Evolutionary conservation across 78 protist species (phyloP), one percentile per base, ranked within the genome.

Genomic region (Tieghemostelium lacteum): DNA sequence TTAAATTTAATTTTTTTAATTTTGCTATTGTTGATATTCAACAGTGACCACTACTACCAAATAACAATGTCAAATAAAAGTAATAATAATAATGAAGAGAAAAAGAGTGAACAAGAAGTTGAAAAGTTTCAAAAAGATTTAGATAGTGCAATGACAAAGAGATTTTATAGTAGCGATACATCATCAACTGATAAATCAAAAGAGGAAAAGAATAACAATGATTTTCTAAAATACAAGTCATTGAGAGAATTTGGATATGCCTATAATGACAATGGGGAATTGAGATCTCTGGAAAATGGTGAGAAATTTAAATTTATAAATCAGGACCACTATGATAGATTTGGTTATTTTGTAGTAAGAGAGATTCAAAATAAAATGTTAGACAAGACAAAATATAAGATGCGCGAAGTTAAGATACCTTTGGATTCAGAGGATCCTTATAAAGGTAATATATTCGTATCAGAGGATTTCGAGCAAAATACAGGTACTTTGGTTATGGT

Each of bases 251-350:
- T 83, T 83, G 69, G 71, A 2, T 83, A 83, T 69, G 10, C 14
- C 22, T 83, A 69, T 40, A 83, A 83, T 60, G 64, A 83, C 7
- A 26, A 55, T 28, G 60, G 67, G 5, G 63, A 83, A 31, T 60
- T 83, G 31, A 49, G 89, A 54, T 39, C 57, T 7, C 66, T 58
- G 5, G 42, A 78, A 7, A 16, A 24, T 12, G 60, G 40, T 24
- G 69, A 67, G 39, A 83, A 66, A 58, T 83, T 83, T 58, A 50
- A 83, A 58, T 83, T 83, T 58, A 49, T 83, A 6, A 40, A 52
- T 58, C 89, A 83, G 40, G 71, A 69, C 3, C 89, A 83, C 24
- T 83, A 83, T 69, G 89, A 83, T 45, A 10, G 20, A 39, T 42
- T 83, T 0, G 89, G 89, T 69, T 75, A 83, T 31, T 10, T 58